A percentile compares a stretch with the other conserved stretches of the same genome.
Evolutionary conservation across 2,329 filamentous ascomycete species (phyloP).

Genomic region (Aspergillus spinulosporus): DNA sequence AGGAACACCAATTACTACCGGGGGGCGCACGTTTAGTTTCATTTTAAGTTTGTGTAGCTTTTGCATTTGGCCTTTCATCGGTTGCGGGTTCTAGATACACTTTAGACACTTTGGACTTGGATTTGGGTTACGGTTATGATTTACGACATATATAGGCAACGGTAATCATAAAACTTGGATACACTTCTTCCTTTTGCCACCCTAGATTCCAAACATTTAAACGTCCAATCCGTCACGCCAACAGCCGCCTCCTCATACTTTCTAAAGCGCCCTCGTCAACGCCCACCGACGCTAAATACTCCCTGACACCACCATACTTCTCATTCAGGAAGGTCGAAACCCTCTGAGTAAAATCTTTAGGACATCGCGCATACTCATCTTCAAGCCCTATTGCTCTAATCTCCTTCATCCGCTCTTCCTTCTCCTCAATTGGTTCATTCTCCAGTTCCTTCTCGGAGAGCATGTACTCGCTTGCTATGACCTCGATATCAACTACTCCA

Average conservation of each 20-base stretch:
- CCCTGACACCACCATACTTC: conserved; percentile 65
- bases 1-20: conserved; percentile 34
- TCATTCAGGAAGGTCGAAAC: conserved; percentile 60
- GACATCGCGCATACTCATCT: conserved; percentile 70
- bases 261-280: conserved; percentile 51
- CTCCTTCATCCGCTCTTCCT: conserved; percentile 65
- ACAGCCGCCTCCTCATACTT: conserved; percentile 31
- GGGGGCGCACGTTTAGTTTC: conserved; percentile 28
- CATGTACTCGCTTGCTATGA: conserved; percentile 71
- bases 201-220: too few species aligned
- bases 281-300: conserved; percentile 66
- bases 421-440: conserved; percentile 61
- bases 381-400: conserved; percentile 69
- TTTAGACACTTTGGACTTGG: conserved; percentile 1
- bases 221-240: conserved; percentile 21
- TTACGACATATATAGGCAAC: conserved; percentile 5
- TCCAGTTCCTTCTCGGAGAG: conserved; percentile 64
- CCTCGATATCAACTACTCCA: conserved; percentile 52
- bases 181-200: not conserved
- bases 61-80: not conserved
- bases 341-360: conserved; percentile 61
- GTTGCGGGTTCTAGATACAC: conserved; percentile 1
- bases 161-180: conserved; percentile 4
- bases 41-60: not conserved
- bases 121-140: not conserved